phyloP scores from a whole-genome alignment of 2,329 filamentous ascomycete species.

The Alternaria conjuncta region DNA sequence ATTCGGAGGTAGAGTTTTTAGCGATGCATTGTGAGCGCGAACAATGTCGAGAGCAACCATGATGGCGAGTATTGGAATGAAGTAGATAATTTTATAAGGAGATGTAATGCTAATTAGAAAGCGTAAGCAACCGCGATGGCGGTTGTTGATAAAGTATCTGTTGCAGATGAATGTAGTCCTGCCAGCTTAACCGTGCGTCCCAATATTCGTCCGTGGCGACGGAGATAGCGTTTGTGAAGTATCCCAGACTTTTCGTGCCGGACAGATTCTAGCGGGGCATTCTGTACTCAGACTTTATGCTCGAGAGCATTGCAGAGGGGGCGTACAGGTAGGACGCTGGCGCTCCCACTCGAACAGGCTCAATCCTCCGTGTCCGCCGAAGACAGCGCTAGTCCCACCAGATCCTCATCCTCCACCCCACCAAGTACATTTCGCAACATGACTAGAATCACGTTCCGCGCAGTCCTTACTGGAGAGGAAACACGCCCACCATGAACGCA shows the following conservation, averaged over 20 bases:
- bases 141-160: neutral
- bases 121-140: neutral
- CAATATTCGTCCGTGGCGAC: neutral
- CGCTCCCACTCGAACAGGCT: slow-evolving; percentile 14
- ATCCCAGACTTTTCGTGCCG: neutral
- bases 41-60: slow-evolving; percentile 35
- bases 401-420: slow-evolving; percentile 16
- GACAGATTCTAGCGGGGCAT: neutral
- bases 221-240: neutral
- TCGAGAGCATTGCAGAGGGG: neutral
- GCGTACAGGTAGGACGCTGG: neutral
- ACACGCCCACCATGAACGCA: slow-evolving; percentile 18
- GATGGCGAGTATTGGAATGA: neutral
- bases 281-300: neutral
- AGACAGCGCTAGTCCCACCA: slow-evolving; percentile 20
- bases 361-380: slow-evolving; percentile 27
- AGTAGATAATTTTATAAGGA: neutral
- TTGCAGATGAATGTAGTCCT: neutral
- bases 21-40: slow-evolving; percentile 33
- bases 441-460: slow-evolving; percentile 6
- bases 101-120: neutral
- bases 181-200: neutral
- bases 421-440: slow-evolving; percentile 10
- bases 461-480: neutral
- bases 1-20: slow-evolving; percentile 30